Percentiles rank a stretch among this genome's conserved stretches.
Conservation (phyloP, 1,284 basidiomycete genomes). For the Leccinum griseonigrum region DNA sequence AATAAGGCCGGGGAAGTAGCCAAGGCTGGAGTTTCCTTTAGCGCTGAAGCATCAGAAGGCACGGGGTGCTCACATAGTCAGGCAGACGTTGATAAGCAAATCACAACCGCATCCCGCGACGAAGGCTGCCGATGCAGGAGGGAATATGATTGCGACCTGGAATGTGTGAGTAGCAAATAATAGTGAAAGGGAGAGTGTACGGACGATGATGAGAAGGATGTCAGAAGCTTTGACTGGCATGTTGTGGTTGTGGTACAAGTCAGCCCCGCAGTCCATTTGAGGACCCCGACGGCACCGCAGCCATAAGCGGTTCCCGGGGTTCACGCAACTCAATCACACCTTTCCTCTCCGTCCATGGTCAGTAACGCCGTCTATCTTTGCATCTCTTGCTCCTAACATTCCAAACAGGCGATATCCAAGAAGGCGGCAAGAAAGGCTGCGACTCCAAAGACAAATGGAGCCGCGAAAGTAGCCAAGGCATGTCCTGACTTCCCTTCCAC, state of each 20-base stretch:
- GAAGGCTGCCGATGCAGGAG: constrained; percentile 60
- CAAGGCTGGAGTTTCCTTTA: constrained; percentile 46
- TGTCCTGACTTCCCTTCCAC: constrained; percentile 8
- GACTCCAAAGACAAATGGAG: constrained; percentile 54
- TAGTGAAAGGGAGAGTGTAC: constrained; percentile 11
- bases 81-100: constrained; percentile 65
- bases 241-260: background rate
- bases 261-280: constrained; percentile 10
- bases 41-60: background rate
- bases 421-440: constrained; percentile 88
- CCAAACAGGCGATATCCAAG: constrained; percentile 77
- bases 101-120: constrained; percentile 72
- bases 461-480: constrained; percentile 75
- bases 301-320: constrained; percentile 13
- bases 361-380: constrained; percentile 1
- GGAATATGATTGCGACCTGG: constrained; percentile 73
- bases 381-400: constrained; percentile 4
- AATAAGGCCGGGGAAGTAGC: constrained; percentile 73
- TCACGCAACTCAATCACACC: constrained; percentile 4
- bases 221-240: constrained; percentile 33
- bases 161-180: constrained; percentile 4
- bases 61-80: constrained; percentile 57
- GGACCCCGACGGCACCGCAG: constrained; percentile 21
- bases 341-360: constrained; percentile 21
- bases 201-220: constrained; percentile 37